Evolutionary conservation across 2,329 filamentous ascomycete species (phyloP).

Genomic region (Pseudogymnoascus sp.): DNA sequence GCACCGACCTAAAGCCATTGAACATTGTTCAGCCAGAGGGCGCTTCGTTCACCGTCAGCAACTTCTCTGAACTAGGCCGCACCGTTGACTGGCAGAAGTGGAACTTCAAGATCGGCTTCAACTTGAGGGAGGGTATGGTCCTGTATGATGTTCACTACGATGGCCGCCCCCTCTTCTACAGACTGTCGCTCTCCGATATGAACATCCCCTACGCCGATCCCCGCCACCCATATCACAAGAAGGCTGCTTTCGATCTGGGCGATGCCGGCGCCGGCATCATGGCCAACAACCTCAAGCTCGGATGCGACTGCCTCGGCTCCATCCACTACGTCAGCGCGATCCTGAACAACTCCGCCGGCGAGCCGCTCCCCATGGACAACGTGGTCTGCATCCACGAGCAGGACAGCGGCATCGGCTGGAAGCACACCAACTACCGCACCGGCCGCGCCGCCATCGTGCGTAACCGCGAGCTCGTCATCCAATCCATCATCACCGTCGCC

Average conservation of each 20-base stretch:
- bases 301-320: slow-evolving; percentile 62
- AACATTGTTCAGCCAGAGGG: slow-evolving; percentile 58
- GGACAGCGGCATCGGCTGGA: slow-evolving; percentile 58
- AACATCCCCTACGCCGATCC: slow-evolving; percentile 53
- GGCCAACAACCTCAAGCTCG: slow-evolving; percentile 61
- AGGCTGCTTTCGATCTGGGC: slow-evolving; percentile 62
- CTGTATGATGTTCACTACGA: slow-evolving; percentile 59
- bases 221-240: slow-evolving; percentile 59
- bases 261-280: slow-evolving; percentile 59
- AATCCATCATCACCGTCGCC: slow-evolving; percentile 62
- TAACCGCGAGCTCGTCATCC: slow-evolving; percentile 57
- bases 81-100: slow-evolving; percentile 59
- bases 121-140: slow-evolving; percentile 57
- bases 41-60: slow-evolving; percentile 48
- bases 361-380: slow-evolving; percentile 52
- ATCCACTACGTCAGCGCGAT: slow-evolving; percentile 59
- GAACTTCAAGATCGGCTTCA: slow-evolving; percentile 53
- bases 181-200: slow-evolving; percentile 59
- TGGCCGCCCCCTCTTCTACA: slow-evolving; percentile 56
- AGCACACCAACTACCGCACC: slow-evolving; percentile 62
- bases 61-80: slow-evolving; percentile 44
- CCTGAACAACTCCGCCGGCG: slow-evolving; percentile 51
- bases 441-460: slow-evolving; percentile 54
- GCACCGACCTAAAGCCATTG: slow-evolving; percentile 55
- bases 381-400: slow-evolving; percentile 64